These are phyloP conservation scores for Fraxinus latifolia DNA, from an alignment of 305 asterid species.

Conservation along the genomic window DNA sequence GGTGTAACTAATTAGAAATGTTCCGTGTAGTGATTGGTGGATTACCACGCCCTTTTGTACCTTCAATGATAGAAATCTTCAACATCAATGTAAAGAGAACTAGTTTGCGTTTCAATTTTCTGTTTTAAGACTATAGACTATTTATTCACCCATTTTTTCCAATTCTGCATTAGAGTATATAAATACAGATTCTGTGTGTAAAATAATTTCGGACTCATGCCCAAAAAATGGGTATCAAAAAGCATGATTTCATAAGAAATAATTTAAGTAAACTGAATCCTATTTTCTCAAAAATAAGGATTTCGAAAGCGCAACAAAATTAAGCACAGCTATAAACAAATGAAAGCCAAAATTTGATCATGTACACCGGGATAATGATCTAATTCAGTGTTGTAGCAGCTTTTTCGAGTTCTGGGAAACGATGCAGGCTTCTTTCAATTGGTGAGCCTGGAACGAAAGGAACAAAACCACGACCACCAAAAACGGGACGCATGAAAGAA, in stretches of 20 bases:
- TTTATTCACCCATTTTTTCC: not conserved
- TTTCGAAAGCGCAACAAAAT: not conserved
- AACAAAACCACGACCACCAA: constrained; percentile 91
- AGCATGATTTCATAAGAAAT: not conserved
- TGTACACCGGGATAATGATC: constrained; percentile 9
- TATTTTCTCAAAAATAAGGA: not conserved
- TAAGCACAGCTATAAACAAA: constrained; percentile 6
- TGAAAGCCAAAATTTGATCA: constrained; percentile 21
- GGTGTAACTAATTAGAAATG: constrained; percentile 15
- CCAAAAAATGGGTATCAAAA: not conserved
- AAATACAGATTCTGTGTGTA: not conserved
- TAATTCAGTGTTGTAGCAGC: constrained; percentile 2
- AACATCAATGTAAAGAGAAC: constrained; percentile 29
- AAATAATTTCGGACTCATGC: not conserved
- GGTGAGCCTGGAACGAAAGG: constrained; percentile 85
- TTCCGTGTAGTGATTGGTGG: constrained; percentile 25
- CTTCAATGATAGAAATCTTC: constrained; percentile 25
- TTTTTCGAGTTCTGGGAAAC: constrained; percentile 29
- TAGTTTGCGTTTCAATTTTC: not conserved
- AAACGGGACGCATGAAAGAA: constrained; percentile 87
- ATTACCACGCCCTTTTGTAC: constrained; percentile 19
- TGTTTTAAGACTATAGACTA: not conserved
- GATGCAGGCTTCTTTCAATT: constrained; percentile 40
- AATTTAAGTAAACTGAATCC: not conserved
- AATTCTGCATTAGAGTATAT: not conserved